phyloP scores from a whole-genome alignment of 768 basidiomycete species.

The Boletus rubroflammeus region DNA sequence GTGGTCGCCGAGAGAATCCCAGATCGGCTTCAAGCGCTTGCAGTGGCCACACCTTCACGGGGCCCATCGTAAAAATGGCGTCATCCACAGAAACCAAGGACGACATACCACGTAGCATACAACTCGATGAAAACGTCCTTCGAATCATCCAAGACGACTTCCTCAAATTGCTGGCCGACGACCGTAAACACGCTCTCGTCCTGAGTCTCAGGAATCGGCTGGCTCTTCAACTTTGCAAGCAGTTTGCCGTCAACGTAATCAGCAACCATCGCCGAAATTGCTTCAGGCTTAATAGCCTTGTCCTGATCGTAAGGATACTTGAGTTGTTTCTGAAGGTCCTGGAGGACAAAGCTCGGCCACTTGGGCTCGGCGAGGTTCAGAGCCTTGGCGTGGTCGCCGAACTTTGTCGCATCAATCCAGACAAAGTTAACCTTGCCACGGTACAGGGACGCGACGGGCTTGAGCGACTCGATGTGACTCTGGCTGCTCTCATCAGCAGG shows the following conservation, averaged over 20 bases:
- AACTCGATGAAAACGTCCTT: slow-evolving; percentile 98
- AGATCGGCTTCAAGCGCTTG: slow-evolving; percentile 93
- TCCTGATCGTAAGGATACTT: slow-evolving; percentile 85
- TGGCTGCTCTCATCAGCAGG: slow-evolving; percentile 65
- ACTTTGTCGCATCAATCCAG: slow-evolving; percentile 95
- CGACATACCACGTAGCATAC: slow-evolving; percentile 87
- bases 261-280: slow-evolving; percentile 56
- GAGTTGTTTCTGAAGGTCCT: slow-evolving; percentile 76
- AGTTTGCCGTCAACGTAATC: slow-evolving; percentile 71
- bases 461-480: slow-evolving; percentile 60
- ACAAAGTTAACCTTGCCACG: slow-evolving; percentile 94
- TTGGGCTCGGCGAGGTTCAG: slow-evolving; percentile 81
- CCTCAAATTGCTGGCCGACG: slow-evolving; percentile 87
- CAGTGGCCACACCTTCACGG: slow-evolving; percentile 82
- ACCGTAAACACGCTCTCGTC: slow-evolving; percentile 78
- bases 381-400: slow-evolving; percentile 92
- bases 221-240: slow-evolving; percentile 82
- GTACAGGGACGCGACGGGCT: slow-evolving; percentile 74
- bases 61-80: neutral
- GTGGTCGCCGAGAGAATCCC: slow-evolving; percentile 87
- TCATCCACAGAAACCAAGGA: neutral
- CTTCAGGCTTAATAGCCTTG: slow-evolving; percentile 54
- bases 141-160: slow-evolving; percentile 76
- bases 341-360: slow-evolving; percentile 95
- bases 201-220: slow-evolving; percentile 80